Evolutionary conservation across 2,329 filamentous ascomycete species (phyloP).

Genomic region (Chrysoporthe puriensis): DNA sequence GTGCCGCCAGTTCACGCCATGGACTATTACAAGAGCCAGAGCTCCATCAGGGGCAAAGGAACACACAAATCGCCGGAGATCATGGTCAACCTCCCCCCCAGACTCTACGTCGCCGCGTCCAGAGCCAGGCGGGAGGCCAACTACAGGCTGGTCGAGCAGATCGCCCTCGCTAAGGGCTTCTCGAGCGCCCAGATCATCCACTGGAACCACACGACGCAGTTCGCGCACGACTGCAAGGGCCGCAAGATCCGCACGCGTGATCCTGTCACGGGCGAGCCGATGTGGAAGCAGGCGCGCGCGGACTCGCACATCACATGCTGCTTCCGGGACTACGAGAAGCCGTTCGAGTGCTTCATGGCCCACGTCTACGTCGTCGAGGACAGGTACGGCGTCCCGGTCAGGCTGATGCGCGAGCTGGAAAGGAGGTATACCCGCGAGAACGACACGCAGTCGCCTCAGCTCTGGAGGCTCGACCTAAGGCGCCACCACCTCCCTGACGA

Average conservation of each 20-base stretch:
- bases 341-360: background rate
- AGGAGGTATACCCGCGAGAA: background rate
- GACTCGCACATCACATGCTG: conserved; percentile 1
- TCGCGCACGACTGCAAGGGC: background rate
- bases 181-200: background rate
- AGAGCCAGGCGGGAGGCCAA: background rate
- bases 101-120: background rate
- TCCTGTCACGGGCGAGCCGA: background rate
- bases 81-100: background rate
- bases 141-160: background rate
- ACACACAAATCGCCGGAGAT: background rate
- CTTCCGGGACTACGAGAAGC: background rate
- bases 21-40: background rate
- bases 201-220: background rate
- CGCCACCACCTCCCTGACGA: background rate
- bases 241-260: background rate
- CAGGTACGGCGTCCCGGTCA: background rate
- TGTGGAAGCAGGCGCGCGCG: background rate
- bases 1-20: background rate
- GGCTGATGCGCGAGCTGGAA: background rate
- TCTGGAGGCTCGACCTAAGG: background rate
- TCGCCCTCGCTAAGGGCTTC: background rate
- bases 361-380: conserved; percentile 1
- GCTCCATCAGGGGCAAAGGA: background rate
- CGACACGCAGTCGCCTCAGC: background rate